Base-by-base conservation (phyloP, 805 yeast genomes). In the Candida maris region DNA sequence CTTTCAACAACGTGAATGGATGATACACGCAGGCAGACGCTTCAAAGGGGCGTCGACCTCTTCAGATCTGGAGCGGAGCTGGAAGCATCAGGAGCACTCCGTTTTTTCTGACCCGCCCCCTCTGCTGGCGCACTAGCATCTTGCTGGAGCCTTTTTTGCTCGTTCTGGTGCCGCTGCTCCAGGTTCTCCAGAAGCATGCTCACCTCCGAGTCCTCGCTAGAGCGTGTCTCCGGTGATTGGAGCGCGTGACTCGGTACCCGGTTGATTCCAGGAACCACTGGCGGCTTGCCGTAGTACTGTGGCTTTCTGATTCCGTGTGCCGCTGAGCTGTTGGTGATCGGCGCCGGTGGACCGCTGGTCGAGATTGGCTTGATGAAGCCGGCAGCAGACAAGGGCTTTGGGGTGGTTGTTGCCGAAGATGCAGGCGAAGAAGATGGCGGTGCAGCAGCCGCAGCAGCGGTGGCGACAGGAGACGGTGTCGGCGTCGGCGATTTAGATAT, bases 1-100 rank as follows among this genome's bases (percentile, higher is more conserved):
- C 96, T 8, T 93, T 91, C 67, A 85, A 85, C 61, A 85, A 87
- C 56, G 93, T 85, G 25, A 71, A 71, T 18, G 73, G 68, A 26
- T 72, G 60, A 27, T 32, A 12, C 32, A 9, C 24, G 24, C 24
- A 21, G 24, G 10, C 12, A 21, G 8, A n/a, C 24, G 24, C 24
- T 21, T 21, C 24, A 21, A 21, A 12, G 24, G 20, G 18, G 9
- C 21, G 30, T 35, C 2, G 19, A 10, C 8, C 30, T 20, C 25
- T 37, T 36, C 27, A 30, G n/a, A n/a, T n/a, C n/a, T n/a, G n/a
- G n/a, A n/a, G n/a, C n/a, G n/a, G n/a, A n/a, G n/a, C n/a, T n/a
- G n/a, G n/a, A n/a, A n/a, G n/a, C n/a, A n/a, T n/a, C n/a, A n/a
- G n/a, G n/a, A n/a, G n/a, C n/a, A n/a, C 15, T 10, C 36, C 4